phyloP scores from a whole-genome alignment of 2,329 filamentous ascomycete genomes.

The Cladosporium colombiae region DNA sequence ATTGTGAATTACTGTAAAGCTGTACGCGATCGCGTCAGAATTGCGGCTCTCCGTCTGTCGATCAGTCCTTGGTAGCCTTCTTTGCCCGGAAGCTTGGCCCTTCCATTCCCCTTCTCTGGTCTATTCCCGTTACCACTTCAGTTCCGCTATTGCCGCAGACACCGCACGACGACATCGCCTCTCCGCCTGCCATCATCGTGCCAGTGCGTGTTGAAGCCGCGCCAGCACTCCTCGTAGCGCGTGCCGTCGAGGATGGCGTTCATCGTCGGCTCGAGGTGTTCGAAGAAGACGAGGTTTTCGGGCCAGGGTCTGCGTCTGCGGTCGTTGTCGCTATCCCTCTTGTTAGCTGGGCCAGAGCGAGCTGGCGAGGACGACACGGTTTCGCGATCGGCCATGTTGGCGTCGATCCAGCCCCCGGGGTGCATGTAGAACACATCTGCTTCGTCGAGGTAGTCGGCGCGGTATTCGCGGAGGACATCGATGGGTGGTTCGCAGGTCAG shows the following conservation, averaged over 20 bases:
- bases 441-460: slow-evolving; percentile 77
- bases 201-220: slow-evolving; percentile 62
- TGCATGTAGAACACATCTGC: slow-evolving; percentile 84
- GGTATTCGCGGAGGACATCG: slow-evolving; percentile 61
- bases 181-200: slow-evolving; percentile 63
- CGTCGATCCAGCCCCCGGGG: slow-evolving; percentile 48
- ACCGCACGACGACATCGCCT: slow-evolving; percentile 65
- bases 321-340: slow-evolving; percentile 12
- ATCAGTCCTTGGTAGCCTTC: not conserved
- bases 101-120: too few relatives aligned
- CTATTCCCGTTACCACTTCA: too few relatives aligned
- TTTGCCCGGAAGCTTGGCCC: not conserved
- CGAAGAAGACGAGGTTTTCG: slow-evolving; percentile 56
- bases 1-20: not conserved
- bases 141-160: slow-evolving; percentile 21
- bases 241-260: slow-evolving; percentile 44
- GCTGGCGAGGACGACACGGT: slow-evolving; percentile 24
- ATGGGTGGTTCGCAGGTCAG: slow-evolving; percentile 89
- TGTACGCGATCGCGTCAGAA: not conserved
- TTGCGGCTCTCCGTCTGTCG: slow-evolving; percentile 4
- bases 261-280: slow-evolving; percentile 56
- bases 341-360: not conserved
- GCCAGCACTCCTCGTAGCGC: slow-evolving; percentile 59
- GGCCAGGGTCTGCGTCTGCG: slow-evolving; percentile 41
- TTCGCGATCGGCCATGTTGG: slow-evolving; percentile 41